Evolutionary conservation across 2,329 filamentous ascomycete species (phyloP).

Genomic region (Claviceps pazoutovae): DNA sequence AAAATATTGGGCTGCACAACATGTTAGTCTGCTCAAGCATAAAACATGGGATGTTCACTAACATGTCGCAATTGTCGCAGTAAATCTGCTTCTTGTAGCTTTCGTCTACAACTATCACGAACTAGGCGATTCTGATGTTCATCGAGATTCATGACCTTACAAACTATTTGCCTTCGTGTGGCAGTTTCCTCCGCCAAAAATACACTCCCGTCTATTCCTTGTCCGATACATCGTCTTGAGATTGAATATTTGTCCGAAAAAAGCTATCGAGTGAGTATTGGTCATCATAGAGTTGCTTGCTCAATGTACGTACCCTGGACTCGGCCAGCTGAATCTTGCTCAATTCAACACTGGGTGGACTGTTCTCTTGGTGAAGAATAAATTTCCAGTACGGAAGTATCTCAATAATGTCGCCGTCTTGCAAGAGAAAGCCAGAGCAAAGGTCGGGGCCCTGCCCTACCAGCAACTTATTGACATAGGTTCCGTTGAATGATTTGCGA

Average conservation of each 20-base stretch:
- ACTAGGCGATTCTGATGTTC: constrained; percentile 13
- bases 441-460: constrained; percentile 26
- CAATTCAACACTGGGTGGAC: constrained; percentile 10
- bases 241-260: constrained; percentile 22
- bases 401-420: constrained; percentile 35
- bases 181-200: constrained; percentile 29
- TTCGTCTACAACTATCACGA: constrained; percentile 20
- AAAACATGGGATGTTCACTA: constrained; percentile 11
- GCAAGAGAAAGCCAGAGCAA: constrained; percentile 32
- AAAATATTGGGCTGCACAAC: constrained; percentile 37
- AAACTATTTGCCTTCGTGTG: constrained; percentile 48
- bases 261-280: constrained; percentile 8
- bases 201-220: constrained; percentile 23
- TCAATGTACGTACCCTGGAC: constrained; percentile 14
- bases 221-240: constrained; percentile 22
- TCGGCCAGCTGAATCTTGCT: constrained; percentile 19
- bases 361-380: constrained; percentile 16
- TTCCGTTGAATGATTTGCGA: constrained; percentile 38
- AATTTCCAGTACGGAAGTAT: constrained; percentile 26
- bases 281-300: not conserved
- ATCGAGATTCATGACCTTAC: constrained; percentile 48
- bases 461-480: constrained; percentile 32
- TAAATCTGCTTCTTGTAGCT: constrained; percentile 37
- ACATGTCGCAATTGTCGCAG: constrained; percentile 41
- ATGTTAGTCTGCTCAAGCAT: constrained; percentile 7